Conservation (phyloP, 352 stramenopile species). For the Elongisporangium senticosum region DNA sequence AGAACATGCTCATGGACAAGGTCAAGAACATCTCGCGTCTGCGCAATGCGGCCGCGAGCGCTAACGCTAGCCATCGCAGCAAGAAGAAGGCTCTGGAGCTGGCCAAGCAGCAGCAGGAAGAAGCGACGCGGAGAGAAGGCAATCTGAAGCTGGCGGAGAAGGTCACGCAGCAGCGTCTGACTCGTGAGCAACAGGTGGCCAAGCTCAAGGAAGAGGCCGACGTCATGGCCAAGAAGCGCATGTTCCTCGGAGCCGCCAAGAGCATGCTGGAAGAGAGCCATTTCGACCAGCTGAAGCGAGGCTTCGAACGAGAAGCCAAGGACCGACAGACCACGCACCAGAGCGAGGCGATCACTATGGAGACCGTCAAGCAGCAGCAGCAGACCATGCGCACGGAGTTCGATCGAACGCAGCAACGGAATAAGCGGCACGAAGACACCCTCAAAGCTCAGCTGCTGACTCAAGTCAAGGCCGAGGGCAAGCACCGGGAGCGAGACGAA, state of each 20-base stretch:
- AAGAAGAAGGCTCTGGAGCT: constrained; percentile 51
- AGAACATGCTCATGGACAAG: constrained; percentile 61
- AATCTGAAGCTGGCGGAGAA: constrained; percentile 77
- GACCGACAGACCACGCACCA: constrained; percentile 49
- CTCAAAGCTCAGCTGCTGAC: constrained; percentile 19
- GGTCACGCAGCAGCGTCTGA: constrained; percentile 44
- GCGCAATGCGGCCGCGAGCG: constrained; percentile 54
- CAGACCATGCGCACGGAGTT: constrained; percentile 41
- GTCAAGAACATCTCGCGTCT: constrained; percentile 74
- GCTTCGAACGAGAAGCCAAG: constrained; percentile 48
- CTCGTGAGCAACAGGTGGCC: constrained; percentile 41
- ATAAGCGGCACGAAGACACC: constrained; percentile 22
- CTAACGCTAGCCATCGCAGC: constrained; percentile 46
- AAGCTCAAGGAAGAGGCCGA: constrained; percentile 51
- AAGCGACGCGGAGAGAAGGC: constrained; percentile 49
- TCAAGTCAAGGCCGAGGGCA: constrained; percentile 30
- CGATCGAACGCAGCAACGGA: constrained; percentile 4
- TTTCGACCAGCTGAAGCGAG: constrained; percentile 54
- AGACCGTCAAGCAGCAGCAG: constrained; percentile 34
- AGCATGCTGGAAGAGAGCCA: constrained; percentile 78
- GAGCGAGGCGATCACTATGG: constrained; percentile 27
- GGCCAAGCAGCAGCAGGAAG: constrained; percentile 46
- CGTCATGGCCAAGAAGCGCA: constrained; percentile 62
- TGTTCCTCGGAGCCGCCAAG: constrained; percentile 85
- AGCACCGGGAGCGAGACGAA: constrained; percentile 35